Conservation (phyloP, 2,329 filamentous ascomycete species). For the Calonectria montana region DNA sequence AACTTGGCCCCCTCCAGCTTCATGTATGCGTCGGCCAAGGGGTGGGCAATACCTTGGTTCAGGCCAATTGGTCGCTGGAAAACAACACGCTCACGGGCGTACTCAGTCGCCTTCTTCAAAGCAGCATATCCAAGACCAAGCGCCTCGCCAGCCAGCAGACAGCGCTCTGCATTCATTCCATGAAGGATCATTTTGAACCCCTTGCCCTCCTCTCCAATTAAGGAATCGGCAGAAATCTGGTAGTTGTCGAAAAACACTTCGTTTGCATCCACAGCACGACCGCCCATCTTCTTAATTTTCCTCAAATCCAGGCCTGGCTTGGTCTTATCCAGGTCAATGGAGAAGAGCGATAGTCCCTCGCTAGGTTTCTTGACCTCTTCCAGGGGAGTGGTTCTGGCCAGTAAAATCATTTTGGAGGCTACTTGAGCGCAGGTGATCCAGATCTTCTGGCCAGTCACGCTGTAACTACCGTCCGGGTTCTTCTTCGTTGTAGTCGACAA, state of each 20-base stretch:
- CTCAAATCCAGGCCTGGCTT: constrained; percentile 73
- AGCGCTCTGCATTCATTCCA: constrained; percentile 84
- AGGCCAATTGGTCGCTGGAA: constrained; percentile 74
- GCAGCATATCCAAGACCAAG: constrained; percentile 83
- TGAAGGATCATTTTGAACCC: constrained; percentile 85
- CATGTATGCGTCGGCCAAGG: constrained; percentile 74
- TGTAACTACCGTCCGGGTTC: constrained; percentile 67
- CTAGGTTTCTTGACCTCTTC: constrained; percentile 76
- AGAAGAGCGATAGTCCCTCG: constrained; percentile 84
- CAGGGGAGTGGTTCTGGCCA: constrained; percentile 79
- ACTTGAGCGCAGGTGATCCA: constrained; percentile 92
- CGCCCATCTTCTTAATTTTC: constrained; percentile 87
- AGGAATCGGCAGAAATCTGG: constrained; percentile 68
- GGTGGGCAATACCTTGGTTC: constrained; percentile 75
- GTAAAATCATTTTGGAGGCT: constrained; percentile 83
- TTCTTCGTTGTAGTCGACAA: constrained; percentile 73
- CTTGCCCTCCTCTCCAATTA: constrained; percentile 79
- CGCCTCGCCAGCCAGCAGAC: constrained; percentile 81
- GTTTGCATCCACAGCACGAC: constrained; percentile 84
- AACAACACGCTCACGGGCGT: constrained; percentile 74
- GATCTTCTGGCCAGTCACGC: constrained; percentile 83
- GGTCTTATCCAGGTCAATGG: constrained; percentile 76
- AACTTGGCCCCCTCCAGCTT: constrained; percentile 73
- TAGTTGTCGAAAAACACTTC: constrained; percentile 91
- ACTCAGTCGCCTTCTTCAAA: constrained; percentile 69